Evolutionary conservation across 2,329 filamentous ascomycete genomes (phyloP).

Genomic region (Hypoxylon sp.): DNA sequence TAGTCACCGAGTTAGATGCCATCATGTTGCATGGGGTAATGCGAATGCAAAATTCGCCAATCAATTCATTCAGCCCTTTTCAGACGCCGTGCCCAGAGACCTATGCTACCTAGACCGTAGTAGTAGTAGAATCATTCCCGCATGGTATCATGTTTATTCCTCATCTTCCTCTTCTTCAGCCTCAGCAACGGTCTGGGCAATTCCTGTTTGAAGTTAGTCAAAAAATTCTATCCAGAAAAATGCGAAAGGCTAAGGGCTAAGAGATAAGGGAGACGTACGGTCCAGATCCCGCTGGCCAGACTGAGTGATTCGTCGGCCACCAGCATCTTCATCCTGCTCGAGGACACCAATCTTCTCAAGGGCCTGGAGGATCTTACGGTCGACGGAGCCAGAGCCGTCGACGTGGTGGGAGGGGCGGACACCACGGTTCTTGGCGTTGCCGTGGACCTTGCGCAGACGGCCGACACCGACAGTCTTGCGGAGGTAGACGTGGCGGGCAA

Average conservation of each 20-base stretch:
- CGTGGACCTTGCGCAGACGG: slow-evolving; percentile 96
- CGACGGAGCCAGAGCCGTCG: slow-evolving; percentile 93
- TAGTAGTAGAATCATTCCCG: slow-evolving; percentile 45
- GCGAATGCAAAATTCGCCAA: slow-evolving; percentile 41
- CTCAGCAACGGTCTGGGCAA: slow-evolving; percentile 84
- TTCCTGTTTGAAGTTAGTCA: slow-evolving; percentile 62
- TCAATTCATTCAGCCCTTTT: slow-evolving; percentile 52
- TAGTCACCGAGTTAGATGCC: slow-evolving; percentile 12
- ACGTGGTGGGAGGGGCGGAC: slow-evolving; percentile 93
- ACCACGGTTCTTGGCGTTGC: slow-evolving; percentile 96
- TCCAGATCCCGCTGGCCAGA: slow-evolving; percentile 99
- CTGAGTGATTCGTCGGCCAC: slow-evolving; percentile 98
- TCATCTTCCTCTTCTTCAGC: slow-evolving; percentile 78
- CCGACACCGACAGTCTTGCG: slow-evolving; percentile 99
- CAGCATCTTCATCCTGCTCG: slow-evolving; percentile 98
- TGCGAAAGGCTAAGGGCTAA: not conserved
- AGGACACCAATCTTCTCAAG: slow-evolving; percentile 99
- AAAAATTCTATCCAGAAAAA: slow-evolving; percentile 3
- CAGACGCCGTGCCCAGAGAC: slow-evolving; percentile 53
- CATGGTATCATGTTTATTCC: slow-evolving; percentile 67
- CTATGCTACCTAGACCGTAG: slow-evolving; percentile 53
- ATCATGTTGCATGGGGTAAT: slow-evolving; percentile 31
- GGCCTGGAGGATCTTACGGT: slow-evolving; percentile 97
- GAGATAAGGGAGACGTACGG: slow-evolving; percentile 72
- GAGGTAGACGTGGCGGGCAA: slow-evolving; percentile 99